These are phyloP conservation scores for Filobasidium floriforme DNA, from an alignment of 768 basidiomycete genomes.

Conservation along the genomic window DNA sequence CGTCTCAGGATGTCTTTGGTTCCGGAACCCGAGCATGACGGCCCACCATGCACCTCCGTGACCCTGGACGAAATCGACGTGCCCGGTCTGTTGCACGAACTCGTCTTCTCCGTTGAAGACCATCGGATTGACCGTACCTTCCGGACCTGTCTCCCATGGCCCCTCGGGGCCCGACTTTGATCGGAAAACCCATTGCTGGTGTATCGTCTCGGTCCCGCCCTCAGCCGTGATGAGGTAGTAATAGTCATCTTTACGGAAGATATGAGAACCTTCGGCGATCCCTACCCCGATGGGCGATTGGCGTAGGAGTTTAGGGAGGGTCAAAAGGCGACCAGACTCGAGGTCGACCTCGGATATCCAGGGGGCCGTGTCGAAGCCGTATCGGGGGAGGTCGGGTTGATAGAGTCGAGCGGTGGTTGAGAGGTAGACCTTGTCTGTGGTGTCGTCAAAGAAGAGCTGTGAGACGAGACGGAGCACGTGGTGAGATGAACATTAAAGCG, in stretches of 20 bases:
- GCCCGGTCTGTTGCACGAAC: slow-evolving; percentile 46
- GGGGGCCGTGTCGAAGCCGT: slow-evolving; percentile 19
- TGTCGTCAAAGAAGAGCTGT: slow-evolving; percentile 30
- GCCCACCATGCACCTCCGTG: slow-evolving; percentile 42
- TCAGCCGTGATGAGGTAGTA: slow-evolving; percentile 48
- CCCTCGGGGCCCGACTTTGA: slow-evolving; percentile 37
- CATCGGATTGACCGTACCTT: slow-evolving; percentile 26
- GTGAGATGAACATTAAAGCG: no score
- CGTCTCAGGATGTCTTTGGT: slow-evolving; percentile 3
- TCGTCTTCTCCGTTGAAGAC: slow-evolving; percentile 28
- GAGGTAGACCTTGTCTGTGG: slow-evolving; percentile 27
- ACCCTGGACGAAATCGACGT: slow-evolving; percentile 47
- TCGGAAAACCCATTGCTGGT: slow-evolving; percentile 39
- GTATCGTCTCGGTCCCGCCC: slow-evolving; percentile 26
- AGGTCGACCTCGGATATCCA: slow-evolving; percentile 28
- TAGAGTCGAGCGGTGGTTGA: slow-evolving; percentile 18
- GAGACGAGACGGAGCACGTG: not conserved
- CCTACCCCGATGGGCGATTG: slow-evolving; percentile 20
- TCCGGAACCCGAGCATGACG: slow-evolving; percentile 31
- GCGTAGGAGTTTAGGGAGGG: slow-evolving; percentile 8
- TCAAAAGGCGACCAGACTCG: slow-evolving; percentile 12
- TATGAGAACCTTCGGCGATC: slow-evolving; percentile 38
- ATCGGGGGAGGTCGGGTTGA: slow-evolving; percentile 12
- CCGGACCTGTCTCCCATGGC: slow-evolving; percentile 33
- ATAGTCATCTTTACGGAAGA: slow-evolving; percentile 30